Base-by-base conservation (phyloP, 2,329 filamentous ascomycete genomes). In the Macrophomina phaseolina region DNA sequence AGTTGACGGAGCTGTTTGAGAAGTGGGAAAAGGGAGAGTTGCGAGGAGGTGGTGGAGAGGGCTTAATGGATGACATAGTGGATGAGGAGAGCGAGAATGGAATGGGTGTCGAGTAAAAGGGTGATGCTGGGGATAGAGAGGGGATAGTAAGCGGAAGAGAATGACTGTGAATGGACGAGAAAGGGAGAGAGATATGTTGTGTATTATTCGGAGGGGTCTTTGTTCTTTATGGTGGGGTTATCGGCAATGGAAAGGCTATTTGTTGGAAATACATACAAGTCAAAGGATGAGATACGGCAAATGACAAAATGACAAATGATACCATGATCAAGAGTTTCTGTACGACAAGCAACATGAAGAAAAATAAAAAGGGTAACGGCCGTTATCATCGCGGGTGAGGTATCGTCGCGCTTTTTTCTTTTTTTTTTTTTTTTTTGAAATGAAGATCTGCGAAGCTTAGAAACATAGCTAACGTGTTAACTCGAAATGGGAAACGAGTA, bases 21-120 rank as follows among this genome's bases (percentile, higher is more conserved):
- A 64, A 64, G 28, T 53, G 62, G 62, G 62, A 53, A 28, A 55
- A 46, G 32, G 62, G 51, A 14, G 48, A 55, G 11, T 30, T 48
- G 30, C 36, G 42, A 5, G 64, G 53, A 4, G 52, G 42, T 11
- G 51, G 51, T 5, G 64, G 52, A 3, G 30, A 16, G 16, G 63
- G 49, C 5, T 3, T 46, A 2, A 40, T 32, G 12, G 62, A 64
- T 5, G 62, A 46, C 5, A 9, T 28, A 8, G 45, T 48, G 9
- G 62, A 55, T 14, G 51, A 55, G 9, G 49, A 53, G 38, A 55
- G 49, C 16, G 52, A 58, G 7, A 28, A 40, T 11, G 32, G 49
- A 51, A 55, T 46, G 49, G 28, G 34, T 32, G 46, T 42, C 1
- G 48, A 42, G 11, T 38, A 16, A 18, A 18, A 18, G 18, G 18